Percentiles rank a stretch among this genome's conserved stretches.
Evolutionary conservation across 192 early-diverging fungal genomes (phyloP).

Genomic region (Gorgonomyces haynaldii): DNA sequence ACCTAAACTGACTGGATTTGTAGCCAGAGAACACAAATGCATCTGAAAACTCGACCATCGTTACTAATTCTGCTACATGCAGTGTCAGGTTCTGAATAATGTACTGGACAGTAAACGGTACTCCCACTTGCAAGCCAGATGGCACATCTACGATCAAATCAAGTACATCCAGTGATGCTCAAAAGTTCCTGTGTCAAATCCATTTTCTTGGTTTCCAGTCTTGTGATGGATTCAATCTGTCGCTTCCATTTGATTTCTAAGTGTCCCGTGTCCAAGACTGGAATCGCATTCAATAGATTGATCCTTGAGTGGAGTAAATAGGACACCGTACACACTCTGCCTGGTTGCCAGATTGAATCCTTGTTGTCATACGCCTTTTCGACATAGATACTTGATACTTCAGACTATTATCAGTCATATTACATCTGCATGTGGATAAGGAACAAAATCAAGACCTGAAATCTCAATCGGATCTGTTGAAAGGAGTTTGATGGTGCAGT

Average conservation of each 20-base stretch:
- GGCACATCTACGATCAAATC: slow-evolving; percentile 43
- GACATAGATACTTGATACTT: not conserved
- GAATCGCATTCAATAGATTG: not conserved
- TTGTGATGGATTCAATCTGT: not conserved
- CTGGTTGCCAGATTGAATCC: no score
- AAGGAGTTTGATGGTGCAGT: no score
- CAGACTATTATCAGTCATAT: not conserved
- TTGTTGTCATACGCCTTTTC: not conserved
- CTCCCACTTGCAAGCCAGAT: slow-evolving; percentile 31
- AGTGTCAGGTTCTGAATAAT: slow-evolving; percentile 49
- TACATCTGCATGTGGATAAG: not conserved
- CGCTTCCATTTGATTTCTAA: slow-evolving; percentile 4
- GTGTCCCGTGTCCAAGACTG: not conserved
- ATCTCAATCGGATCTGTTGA: no score
- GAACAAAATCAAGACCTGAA: not conserved
- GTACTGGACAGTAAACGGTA: slow-evolving; percentile 51
- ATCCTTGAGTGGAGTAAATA: not conserved
- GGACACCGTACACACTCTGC: not conserved
- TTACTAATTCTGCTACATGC: slow-evolving; percentile 37
- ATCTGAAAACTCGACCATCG: slow-evolving; percentile 53
- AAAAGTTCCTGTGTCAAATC: not conserved
- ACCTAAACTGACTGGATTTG: slow-evolving; percentile 41
- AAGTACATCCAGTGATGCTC: not conserved
- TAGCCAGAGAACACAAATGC: slow-evolving; percentile 66
- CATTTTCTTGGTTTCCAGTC: not conserved